A percentile compares a stretch with the other conserved stretches of the same genome.
Conservation (phyloP, 305 asterid genomes). For the Fraxinus baroniana region DNA sequence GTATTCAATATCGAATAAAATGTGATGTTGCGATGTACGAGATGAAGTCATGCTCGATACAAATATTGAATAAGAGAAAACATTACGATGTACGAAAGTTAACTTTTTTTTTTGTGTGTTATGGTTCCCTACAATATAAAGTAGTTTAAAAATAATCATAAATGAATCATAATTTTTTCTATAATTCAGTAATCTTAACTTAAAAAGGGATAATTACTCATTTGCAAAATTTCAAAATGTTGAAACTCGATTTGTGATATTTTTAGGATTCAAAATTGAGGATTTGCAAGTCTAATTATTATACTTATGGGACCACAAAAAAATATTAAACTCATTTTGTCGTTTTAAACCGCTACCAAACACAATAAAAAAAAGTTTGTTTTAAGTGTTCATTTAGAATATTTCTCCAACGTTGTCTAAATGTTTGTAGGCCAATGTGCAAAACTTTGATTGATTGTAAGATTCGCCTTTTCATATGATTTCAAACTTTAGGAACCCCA, state of each 20-base stretch:
- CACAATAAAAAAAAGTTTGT: constrained; percentile 24
- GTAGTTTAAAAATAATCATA: neutral
- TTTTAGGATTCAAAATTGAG: neutral
- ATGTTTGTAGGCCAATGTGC: constrained; percentile 43
- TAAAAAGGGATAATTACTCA: constrained; percentile 26
- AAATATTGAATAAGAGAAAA: too few relatives aligned
- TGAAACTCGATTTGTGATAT: constrained; percentile 11
- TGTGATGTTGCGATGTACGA: too few relatives aligned
- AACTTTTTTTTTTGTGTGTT: too few relatives aligned
- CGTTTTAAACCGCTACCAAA: constrained; percentile 33
- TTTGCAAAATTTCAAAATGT: constrained; percentile 9
- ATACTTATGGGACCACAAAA: constrained; percentile 25
- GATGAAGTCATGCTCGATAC: too few relatives aligned
- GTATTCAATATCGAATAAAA: too few relatives aligned
- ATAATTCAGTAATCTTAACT: neutral
- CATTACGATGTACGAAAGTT: too few relatives aligned
- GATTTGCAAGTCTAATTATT: constrained; percentile 16
- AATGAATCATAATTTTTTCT: neutral
- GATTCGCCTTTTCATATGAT: constrained; percentile 20
- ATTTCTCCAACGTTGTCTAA: constrained; percentile 32
- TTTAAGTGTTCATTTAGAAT: constrained; percentile 25
- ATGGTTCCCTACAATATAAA: too few relatives aligned
- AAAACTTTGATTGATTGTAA: constrained; percentile 26
- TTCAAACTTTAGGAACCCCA: constrained; percentile 7
- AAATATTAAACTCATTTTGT: constrained; percentile 22